phyloP scores from a whole-genome alignment of 306 rosid species.

The Trifolium fragiferum region DNA sequence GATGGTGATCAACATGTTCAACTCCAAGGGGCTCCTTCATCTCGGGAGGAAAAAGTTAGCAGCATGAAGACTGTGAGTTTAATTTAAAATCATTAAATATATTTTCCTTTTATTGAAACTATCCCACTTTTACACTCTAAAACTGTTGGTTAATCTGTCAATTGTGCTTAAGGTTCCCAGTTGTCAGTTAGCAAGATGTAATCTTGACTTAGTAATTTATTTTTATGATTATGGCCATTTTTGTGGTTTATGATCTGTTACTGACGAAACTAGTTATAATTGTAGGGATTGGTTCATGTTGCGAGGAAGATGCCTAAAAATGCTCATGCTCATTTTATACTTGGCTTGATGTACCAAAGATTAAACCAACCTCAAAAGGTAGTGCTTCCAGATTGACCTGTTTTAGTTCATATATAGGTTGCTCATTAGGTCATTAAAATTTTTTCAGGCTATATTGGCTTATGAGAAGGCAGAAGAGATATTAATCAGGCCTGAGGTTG shows the following conservation, averaged over 20 bases:
- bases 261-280: constrained; percentile 41
- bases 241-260: constrained; percentile 16
- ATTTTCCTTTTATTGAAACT: constrained; percentile 2
- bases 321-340: constrained; percentile 97
- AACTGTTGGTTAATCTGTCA: constrained; percentile 1
- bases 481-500: constrained; percentile 74
- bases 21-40: constrained; percentile 63
- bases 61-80: constrained; percentile 92
- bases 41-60: constrained; percentile 97
- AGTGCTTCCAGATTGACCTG: constrained; percentile 29
- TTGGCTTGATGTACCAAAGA: constrained; percentile 96
- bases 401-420: constrained; percentile 19
- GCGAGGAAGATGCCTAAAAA: constrained; percentile 95
- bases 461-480: constrained; percentile 94
- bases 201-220: constrained; percentile 13
- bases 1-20: constrained; percentile 83
- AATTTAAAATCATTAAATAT: constrained; percentile 7
- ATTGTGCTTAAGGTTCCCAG: constrained; percentile 10
- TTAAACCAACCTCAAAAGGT: constrained; percentile 93
- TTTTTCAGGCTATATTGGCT: constrained; percentile 70
- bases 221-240: neutral
- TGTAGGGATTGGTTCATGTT: constrained; percentile 95
- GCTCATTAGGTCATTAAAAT: constrained; percentile 22
- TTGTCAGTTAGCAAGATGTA: constrained; percentile 23
- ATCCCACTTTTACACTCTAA: constrained; percentile 13